Evolutionary conservation across 1,139 yeast species (phyloP).

Genomic region (Saccharomyces hybrid): DNA sequence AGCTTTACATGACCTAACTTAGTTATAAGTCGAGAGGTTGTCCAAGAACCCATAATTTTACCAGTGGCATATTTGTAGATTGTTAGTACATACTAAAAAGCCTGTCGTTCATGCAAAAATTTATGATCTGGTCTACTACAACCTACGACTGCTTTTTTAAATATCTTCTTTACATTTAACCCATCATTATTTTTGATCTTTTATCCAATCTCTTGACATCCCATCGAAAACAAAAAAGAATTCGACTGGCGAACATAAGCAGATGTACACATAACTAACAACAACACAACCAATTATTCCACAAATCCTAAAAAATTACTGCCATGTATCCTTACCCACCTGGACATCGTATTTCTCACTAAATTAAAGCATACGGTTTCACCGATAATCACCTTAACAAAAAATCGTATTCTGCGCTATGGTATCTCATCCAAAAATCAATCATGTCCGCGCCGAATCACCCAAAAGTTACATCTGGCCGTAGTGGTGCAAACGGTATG

Average conservation of each 20-base stretch:
- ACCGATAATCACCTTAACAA: not conserved
- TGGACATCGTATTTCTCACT: not conserved
- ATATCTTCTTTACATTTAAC: not conserved
- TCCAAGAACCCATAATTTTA: not conserved
- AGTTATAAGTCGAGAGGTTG: not conserved
- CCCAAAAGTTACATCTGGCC: no score
- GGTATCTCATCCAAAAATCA: not conserved
- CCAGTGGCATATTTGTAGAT: not conserved
- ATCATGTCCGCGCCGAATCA: no score
- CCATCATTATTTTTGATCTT: not conserved
- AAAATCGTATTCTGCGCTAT: not conserved
- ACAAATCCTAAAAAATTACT: not conserved
- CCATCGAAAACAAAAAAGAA: not conserved
- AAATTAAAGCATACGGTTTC: not conserved
- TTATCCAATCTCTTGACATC: not conserved
- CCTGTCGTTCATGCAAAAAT: not conserved
- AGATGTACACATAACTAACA: no score
- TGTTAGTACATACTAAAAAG: not conserved
- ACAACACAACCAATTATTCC: not conserved
- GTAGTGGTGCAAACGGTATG: no score
- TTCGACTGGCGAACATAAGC: not conserved
- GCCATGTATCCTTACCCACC: not conserved
- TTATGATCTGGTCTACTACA: not conserved
- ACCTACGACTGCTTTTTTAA: not conserved
- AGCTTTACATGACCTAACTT: slow-evolving; percentile 4